These are phyloP conservation scores for Russula foetens DNA, from an alignment of 768 basidiomycete genomes.

Conservation along the genomic window DNA sequence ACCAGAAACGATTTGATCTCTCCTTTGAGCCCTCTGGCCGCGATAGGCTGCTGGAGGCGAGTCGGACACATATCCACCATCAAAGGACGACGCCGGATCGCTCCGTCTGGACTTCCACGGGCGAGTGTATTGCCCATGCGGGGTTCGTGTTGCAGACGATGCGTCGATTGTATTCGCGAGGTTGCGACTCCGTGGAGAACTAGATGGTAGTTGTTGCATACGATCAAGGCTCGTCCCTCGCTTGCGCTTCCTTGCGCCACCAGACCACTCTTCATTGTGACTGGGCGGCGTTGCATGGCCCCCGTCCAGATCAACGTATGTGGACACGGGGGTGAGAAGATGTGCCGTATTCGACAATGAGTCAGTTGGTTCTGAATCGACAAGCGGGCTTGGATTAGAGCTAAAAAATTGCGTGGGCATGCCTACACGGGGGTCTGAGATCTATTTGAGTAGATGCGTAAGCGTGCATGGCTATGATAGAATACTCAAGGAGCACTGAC, in stretches of 20 bases:
- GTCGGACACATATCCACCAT: constrained; percentile 5
- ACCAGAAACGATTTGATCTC: not conserved
- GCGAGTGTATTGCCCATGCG: not conserved
- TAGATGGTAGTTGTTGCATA: not conserved
- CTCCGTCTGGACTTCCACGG: constrained; percentile 3
- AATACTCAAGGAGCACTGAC: not conserved
- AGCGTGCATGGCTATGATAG: not conserved
- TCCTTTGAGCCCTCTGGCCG: not conserved
- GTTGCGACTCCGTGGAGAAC: not conserved
- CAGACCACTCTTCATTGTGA: not conserved
- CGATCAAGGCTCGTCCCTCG: not conserved
- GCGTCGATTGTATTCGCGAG: not conserved
- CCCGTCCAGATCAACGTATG: not conserved
- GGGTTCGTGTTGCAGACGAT: not conserved
- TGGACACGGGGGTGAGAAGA: constrained; percentile 12
- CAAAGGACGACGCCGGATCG: not conserved
- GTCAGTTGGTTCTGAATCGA: not conserved
- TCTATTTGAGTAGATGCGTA: not conserved
- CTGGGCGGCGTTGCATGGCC: not conserved
- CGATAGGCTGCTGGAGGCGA: not conserved
- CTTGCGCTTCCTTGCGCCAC: constrained; percentile 7
- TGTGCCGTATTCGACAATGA: not conserved
- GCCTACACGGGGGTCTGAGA: not conserved
- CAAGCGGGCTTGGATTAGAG: not conserved
- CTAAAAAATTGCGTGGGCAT: not conserved